These are phyloP conservation scores for Eimeria mitis DNA, from an alignment of 169 alveolate species.

Conservation along the genomic window DNA sequence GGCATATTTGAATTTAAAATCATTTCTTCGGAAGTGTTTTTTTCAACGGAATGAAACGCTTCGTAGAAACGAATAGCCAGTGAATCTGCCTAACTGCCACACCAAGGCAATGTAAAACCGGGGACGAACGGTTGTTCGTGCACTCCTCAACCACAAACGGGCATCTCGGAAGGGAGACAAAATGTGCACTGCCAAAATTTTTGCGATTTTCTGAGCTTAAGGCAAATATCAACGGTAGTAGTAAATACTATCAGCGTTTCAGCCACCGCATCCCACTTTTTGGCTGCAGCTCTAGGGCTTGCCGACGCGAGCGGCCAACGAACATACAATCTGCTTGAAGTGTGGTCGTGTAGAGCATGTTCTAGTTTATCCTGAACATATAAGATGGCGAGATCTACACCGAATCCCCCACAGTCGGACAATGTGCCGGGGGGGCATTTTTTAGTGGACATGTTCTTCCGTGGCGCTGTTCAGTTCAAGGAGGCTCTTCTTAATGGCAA, in stretches of 20 bases:
- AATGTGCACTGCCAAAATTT: neutral
- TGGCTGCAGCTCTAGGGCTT: constrained; percentile 55
- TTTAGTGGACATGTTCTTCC: constrained; percentile 28
- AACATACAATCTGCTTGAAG: neutral
- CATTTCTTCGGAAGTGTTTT: neutral
- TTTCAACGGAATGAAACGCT: neutral
- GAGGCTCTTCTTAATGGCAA: constrained; percentile 62
- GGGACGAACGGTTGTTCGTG: neutral
- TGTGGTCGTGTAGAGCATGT: neutral
- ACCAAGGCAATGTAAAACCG: neutral
- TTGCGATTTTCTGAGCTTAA: neutral
- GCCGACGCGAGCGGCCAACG: constrained; percentile 35
- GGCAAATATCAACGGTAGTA: neutral
- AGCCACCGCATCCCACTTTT: neutral
- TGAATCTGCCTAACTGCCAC: constrained; percentile 8
- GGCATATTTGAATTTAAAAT: neutral
- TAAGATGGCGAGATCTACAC: constrained; percentile 33
- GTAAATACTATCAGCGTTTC: neutral
- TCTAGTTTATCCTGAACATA: neutral
- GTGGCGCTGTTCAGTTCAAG: constrained; percentile 42
- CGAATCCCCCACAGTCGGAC: constrained; percentile 20
- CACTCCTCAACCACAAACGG: neutral
- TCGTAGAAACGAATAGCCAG: neutral
- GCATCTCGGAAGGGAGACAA: neutral
- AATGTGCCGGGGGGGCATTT: constrained; percentile 13